A percentile compares a stretch with the other conserved stretches of the same genome.
These are phyloP conservation scores for Ustilago shanxiensis DNA, from an alignment of 1,284 basidiomycete genomes.

Conservation along the genomic window DNA sequence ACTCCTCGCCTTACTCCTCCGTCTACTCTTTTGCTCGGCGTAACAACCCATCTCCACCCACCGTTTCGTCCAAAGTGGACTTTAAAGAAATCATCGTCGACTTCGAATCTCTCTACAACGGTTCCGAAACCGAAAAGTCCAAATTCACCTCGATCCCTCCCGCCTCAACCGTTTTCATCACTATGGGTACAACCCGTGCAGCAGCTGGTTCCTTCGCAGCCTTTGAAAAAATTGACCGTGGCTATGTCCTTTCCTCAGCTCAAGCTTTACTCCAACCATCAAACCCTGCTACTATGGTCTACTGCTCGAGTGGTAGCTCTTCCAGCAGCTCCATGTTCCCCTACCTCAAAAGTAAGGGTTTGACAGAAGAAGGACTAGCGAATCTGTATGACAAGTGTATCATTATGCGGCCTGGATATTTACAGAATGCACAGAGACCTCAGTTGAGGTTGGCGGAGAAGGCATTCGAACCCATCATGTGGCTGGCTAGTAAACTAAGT, in stretches of 20 bases:
- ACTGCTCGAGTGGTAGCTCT: slow-evolving; percentile 75
- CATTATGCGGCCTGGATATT: slow-evolving; percentile 76
- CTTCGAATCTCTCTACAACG: slow-evolving; percentile 45
- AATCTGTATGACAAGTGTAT: slow-evolving; percentile 78
- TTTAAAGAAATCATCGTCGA: slow-evolving; percentile 48
- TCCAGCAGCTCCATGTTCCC: slow-evolving; percentile 53
- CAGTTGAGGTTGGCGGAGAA: slow-evolving; percentile 70
- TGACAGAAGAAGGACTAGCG: slow-evolving; percentile 79
- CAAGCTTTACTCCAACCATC: slow-evolving; percentile 74
- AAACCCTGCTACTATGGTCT: slow-evolving; percentile 76
- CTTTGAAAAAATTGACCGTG: slow-evolving; percentile 82
- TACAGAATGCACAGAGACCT: slow-evolving; percentile 70
- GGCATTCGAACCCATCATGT: slow-evolving; percentile 12
- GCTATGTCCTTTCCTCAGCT: slow-evolving; percentile 81
- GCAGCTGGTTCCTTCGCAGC: slow-evolving; percentile 76
- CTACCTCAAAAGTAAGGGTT: slow-evolving; percentile 75
- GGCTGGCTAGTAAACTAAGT: slow-evolving; percentile 11
- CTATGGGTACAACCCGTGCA: slow-evolving; percentile 55
- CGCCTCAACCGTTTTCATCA: slow-evolving; percentile 42
- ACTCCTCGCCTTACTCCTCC: slow-evolving; percentile 70
- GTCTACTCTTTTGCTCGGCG: slow-evolving; percentile 77
- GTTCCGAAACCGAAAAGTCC: slow-evolving; percentile 17
- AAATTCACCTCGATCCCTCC: slow-evolving; percentile 30
- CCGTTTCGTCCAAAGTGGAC: slow-evolving; percentile 69
- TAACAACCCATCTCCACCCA: slow-evolving; percentile 70